Evolutionary conservation across 495 filamentous ascomycete genomes (phyloP), one percentile per base, ranked within the genome.

Genomic region (Hypoxylon lienhwacheense): DNA sequence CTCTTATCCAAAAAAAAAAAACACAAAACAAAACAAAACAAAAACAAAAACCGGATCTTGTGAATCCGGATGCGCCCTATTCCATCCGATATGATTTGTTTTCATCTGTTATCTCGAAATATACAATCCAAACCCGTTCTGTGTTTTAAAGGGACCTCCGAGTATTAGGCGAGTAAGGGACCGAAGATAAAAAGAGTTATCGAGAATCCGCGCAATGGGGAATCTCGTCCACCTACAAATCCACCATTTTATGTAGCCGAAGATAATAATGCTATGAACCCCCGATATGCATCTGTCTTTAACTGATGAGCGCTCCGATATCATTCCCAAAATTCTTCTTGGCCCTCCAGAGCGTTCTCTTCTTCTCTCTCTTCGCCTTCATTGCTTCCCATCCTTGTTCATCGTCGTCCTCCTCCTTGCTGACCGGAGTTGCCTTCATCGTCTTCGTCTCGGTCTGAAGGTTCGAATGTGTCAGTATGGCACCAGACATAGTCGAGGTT

Each of bases 321-420:
- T 73, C 69, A 33, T 64, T 57, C 16, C 69, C 68, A 20, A 73
- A 57, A 37, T 55, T 70, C 67, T 84, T 87, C 73, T 87, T 90
- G 47, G 79, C 65, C 57, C 83, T 84, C 88, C 88, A 90, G 50
- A 76, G 66, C 39, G 74, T 84, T 72, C 83, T 86, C 76, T 89
- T 92, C 70, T 87, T 84, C 47, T 90, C 88, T 37, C 88, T 79
- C 70, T 87, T 91, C 66, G 85, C 86, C 69, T 82, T 86, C 89
- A 95, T 91, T 45, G 89, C 85, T 42, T 85, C 85, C 89, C 90
- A 91, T 16, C 84, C 79, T 54, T 81, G 85, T 59, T 92, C 86
- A 19, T 92, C 90, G 43, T 95, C 85, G n/a, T 67, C 64, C 10
- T 90, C 87, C 8, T 63, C 65, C 31, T 62, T 70, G 21, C 35